Evolutionary conservation across 176 grass and related monocot genomes (phyloP).

Genomic region (Oryza punctata): DNA sequence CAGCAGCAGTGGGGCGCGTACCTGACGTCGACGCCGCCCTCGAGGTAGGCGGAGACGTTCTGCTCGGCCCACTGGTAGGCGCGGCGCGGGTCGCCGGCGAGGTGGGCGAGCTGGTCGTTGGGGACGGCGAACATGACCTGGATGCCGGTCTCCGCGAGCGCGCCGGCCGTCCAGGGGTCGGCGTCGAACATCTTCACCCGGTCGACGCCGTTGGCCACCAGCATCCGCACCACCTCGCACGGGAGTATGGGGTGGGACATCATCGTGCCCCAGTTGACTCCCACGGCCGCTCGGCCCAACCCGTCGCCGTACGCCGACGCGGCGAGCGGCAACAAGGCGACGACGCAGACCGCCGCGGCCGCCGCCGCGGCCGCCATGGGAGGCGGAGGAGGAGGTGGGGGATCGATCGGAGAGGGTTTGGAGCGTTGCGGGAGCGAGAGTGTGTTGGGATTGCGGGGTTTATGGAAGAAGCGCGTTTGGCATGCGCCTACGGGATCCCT

Average conservation of each 20-base stretch:
- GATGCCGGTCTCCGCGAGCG: constrained; percentile 55
- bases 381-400: background rate
- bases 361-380: constrained; percentile 16
- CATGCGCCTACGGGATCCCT: no score
- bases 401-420: background rate
- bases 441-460: no score
- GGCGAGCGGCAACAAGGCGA: constrained; percentile 1
- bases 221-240: constrained; percentile 50
- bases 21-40: constrained; percentile 70
- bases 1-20: constrained; percentile 7
- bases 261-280: constrained; percentile 88
- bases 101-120: constrained; percentile 64
- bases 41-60: constrained; percentile 66
- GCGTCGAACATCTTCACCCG: constrained; percentile 88
- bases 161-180: constrained; percentile 75
- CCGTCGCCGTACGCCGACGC: background rate
- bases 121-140: constrained; percentile 79
- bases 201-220: constrained; percentile 59
- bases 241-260: constrained; percentile 87
- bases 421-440: no score
- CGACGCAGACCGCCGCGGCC: background rate
- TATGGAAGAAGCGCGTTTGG: no score
- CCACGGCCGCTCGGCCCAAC: constrained; percentile 10
- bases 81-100: constrained; percentile 44
- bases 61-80: constrained; percentile 66